Base-by-base conservation (phyloP, 2,329 filamentous ascomycete genomes). In the Neofusicoccum parvum region DNA sequence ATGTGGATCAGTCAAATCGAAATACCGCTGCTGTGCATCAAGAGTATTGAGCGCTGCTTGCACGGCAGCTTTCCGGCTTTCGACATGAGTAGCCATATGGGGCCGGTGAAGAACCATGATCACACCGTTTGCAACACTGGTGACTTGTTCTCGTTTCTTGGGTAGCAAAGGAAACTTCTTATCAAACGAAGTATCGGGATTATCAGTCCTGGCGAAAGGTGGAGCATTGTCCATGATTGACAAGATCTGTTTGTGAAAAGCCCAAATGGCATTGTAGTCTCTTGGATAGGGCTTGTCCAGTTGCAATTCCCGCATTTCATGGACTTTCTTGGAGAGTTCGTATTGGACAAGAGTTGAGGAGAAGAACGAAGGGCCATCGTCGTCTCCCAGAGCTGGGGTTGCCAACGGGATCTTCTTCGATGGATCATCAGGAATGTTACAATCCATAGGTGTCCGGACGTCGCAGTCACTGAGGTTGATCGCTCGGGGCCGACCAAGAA, bases 21-120 rank as follows among this genome's bases (percentile, higher is more conserved):
- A 59, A 10, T 34, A 59, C 20, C 54, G 39, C n/a, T 59, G 20
- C 54, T 59, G 54, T n/a, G 54, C 5, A 34, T 46, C 27, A 23
- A 59, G 27, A 14, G n/a, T 20, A 27, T 17, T 59, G 54, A 59
- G 54, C 1, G 54, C 41, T 23, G 41, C 56, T 46, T 60, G 43
- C 32, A 60, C 56, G 3, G 56, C 43, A 9, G 56, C 56, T 48
- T 34, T 43, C 15, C 54, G 54, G 27, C 54, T 59, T 46, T 59
- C 54, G 12, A 59, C 39, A 15, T 59, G 54, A 10, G 12, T 46
- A 4, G 54, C 39, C 54, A 59, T 59, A 41, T 59, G 54, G 14
- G 54, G 23, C 9, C 54, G 54, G 46, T 59, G 54, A n/a, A 59
- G 39, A 23, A 59, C 54, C 54, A 59, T 59, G 23, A 59, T 32